Evolutionary conservation across 352 stramenopile species (phyloP), one percentile per base, ranked within the genome.

Genomic region (Phytophthora tubulina): DNA sequence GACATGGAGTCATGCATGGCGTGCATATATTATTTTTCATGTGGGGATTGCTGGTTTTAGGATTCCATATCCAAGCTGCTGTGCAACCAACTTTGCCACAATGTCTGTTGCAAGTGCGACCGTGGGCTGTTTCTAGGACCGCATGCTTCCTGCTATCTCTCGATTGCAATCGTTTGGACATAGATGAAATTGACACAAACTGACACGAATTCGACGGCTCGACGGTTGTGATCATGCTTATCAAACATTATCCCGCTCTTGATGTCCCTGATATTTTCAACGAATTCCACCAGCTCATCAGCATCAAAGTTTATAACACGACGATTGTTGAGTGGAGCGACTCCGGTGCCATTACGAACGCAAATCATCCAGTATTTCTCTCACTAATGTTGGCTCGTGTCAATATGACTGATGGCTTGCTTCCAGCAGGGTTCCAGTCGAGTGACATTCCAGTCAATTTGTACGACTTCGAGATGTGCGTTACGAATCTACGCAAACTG

Each of bases 161-260:
- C 21, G 21, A 27, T 27, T 27, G 21, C 21, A 27, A 27, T 27
- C 2, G 21, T 27, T 27, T 27, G 21, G 21, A 27, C 21, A 27
- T 27, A 27, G 1, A 27, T 27, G 1, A 2, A 27, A 27, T 38
- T 9, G 46, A n/a, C 6, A 6, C 65, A 62, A 14, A 27, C 21
- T 63, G 79, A 21, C 49, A 52, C 6, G 44, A 59, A n/a, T 65
- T 85, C 6, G 75, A 82, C 17, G 21, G 39, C 15, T 41, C 53
- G 10, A 72, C 72, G 2, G 57, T 79, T 0, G 53, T 58, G 2
- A 68, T 72, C 14, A 38, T 85, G 8, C 35, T 78, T 7, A 63
- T 85, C 21, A 61, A 63, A 14, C 69, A 85, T 50, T 85, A 75
- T 53, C 53, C 63, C 6, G 21, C 21, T 27, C 21, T 21, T 46